Percentiles rank a stretch among this genome's conserved stretches.
Evolutionary conservation across 208 protist genomes (phyloP).

Genomic region (Novymonas esmeraldas): DNA sequence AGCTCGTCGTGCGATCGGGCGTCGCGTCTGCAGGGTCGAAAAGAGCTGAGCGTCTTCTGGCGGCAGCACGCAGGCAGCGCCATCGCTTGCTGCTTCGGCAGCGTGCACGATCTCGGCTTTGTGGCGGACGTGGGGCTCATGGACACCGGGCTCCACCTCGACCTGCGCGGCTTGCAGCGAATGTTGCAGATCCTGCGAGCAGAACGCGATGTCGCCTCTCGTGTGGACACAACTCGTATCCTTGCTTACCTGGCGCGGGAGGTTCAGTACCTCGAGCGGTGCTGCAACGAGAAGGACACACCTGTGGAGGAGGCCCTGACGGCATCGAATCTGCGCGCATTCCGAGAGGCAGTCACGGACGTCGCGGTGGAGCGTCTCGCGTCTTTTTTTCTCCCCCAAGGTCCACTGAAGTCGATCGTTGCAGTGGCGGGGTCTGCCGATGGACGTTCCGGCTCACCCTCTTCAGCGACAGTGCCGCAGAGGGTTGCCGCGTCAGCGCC

Average conservation of each 20-base stretch:
- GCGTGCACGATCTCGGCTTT: slow-evolving; percentile 70
- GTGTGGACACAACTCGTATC: slow-evolving; percentile 45
- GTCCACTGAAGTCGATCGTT: too few relatives aligned
- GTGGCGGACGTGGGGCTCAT: slow-evolving; percentile 62
- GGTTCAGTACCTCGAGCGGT: slow-evolving; percentile 42
- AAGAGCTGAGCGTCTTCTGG: slow-evolving; percentile 62
- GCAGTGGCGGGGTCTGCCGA: too few relatives aligned
- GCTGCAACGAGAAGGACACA: not conserved
- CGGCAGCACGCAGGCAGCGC: slow-evolving; percentile 51
- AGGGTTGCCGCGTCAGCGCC: too few relatives aligned
- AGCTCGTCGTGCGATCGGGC: slow-evolving; percentile 30
- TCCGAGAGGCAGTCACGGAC: slow-evolving; percentile 47
- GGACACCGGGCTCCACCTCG: slow-evolving; percentile 58
- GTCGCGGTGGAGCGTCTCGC: slow-evolving; percentile 59
- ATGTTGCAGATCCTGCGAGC: slow-evolving; percentile 37
- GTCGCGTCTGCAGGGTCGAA: slow-evolving; percentile 41
- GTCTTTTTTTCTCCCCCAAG: slow-evolving; percentile 60
- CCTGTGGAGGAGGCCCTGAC: not conserved
- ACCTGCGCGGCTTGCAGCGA: slow-evolving; percentile 33
- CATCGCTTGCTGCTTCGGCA: slow-evolving; percentile 53
- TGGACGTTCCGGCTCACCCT: too few relatives aligned
- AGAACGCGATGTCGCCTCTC: slow-evolving; percentile 39
- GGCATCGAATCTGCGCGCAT: slow-evolving; percentile 16
- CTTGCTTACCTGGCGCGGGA: slow-evolving; percentile 74
- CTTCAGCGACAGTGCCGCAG: too few relatives aligned